Base-by-base conservation (phyloP, 139 green algal species). In the Yamagishiella unicocca region DNA sequence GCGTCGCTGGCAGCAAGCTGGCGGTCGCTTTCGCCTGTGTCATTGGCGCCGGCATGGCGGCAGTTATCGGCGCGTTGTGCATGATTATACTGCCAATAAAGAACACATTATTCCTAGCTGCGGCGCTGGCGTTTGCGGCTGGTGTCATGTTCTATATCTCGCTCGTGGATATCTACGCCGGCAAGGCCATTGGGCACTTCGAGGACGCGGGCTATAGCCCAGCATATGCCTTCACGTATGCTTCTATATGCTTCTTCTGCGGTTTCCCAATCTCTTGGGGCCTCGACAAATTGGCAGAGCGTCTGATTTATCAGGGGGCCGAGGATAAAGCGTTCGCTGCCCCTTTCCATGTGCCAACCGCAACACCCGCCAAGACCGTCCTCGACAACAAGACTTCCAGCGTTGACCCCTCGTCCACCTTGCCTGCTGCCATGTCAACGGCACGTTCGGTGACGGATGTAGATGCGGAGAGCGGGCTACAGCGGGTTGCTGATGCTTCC, bases 261-360 rank as follows among this genome's bases (percentile, higher is more conserved):
- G 76, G 76, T 21, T 83, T 83, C 21, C 76, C 76, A 4, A 83
- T 83, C 19, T 78, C 70, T 55, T 78, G 70, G 70, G 7, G 54
- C 22, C 70, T 78, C 2, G 70, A 78, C 70, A 78, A 78, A 33
- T 19, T 78, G 4, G 70, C 70, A 7, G 70, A 78, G 17, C 66
- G 66, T 35, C 33, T 74, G n/a, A 9, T n/a, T n/a, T n/a, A n/a
- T n/a, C n/a, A n/a, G n/a, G n/a, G n/a, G n/a, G n/a, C n/a, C n/a
- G n/a, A n/a, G n/a, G n/a, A n/a, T n/a, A n/a, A n/a, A n/a, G n/a
- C n/a, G n/a, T n/a, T n/a, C n/a, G n/a, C n/a, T n/a, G n/a, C n/a
- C n/a, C n/a, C n/a, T n/a, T n/a, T n/a, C n/a, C n/a, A n/a, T n/a
- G n/a, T n/a, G n/a, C n/a, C n/a, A n/a, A n/a, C n/a, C n/a, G n/a